Evolutionary conservation across 2,329 filamentous ascomycete species (phyloP), one percentile per base, ranked within the genome.

Genomic region (Microascus cirrosus): DNA sequence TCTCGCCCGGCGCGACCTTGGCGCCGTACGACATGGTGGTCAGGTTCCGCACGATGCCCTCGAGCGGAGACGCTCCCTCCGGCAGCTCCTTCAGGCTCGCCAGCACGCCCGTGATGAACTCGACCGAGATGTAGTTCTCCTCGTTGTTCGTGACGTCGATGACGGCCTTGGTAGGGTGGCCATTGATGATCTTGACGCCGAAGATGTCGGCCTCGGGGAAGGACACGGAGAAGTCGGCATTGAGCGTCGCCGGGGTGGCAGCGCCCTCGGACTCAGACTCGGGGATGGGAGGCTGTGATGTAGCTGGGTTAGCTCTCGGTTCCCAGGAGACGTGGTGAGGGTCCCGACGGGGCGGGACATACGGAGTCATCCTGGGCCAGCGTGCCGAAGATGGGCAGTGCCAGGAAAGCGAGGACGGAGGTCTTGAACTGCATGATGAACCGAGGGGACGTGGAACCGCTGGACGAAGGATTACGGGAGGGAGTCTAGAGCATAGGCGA

Each of bases 151-250:
- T 82, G 70, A 99, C 79, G 67, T 90, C 85, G 65, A 99, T 76
- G 57, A 95, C 74, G 39, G 91, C 87, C 71, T 89, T 84, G 62
- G 91, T 96, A 50, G 90, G 84, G 63, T 87, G 86, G 68, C 91
- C 90, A 71, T 99, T 99, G 78, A 97, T 83, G 65, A 97, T 85
- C 82, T 95, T 96, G 65, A 97, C 85, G 66, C 93, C 94, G 65
- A 96, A 94, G 73, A 95, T 86, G 77, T 95, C 90, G 76, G 85
- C 71, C 68, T 86, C 77, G 73, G 82, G 74, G 77, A 84, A 82
- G 70, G 77, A 78, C 60, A 86, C 80, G 63, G 80, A 79, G 65
- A 86, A 74, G 58, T 85, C 81, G 70, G 88, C 84, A 62, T 84
- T 82, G 66, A 87, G 71, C 60, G 59, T 62, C 59, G 62, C 64